phyloP scores from a whole-genome alignment of 345 rosid species.

The Linum trigynum region DNA sequence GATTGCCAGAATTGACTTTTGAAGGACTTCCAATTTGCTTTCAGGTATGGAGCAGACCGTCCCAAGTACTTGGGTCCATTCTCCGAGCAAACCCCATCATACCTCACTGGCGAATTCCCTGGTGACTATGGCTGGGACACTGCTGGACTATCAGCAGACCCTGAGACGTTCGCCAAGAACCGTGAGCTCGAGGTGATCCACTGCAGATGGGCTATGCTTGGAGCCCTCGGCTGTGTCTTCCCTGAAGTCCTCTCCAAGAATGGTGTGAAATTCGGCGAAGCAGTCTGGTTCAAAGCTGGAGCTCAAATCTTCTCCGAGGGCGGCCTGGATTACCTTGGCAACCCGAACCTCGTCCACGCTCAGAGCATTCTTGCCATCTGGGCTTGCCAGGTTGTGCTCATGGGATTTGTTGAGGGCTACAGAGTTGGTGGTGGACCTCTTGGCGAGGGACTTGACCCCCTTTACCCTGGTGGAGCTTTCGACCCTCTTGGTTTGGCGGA shows the following conservation, averaged over 20 bases:
- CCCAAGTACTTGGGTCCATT: conserved; percentile 95
- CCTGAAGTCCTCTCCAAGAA: conserved; percentile 78
- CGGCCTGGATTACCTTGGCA: conserved; percentile 96
- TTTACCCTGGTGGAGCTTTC: conserved; percentile 94
- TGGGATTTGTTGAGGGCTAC: conserved; percentile 95
- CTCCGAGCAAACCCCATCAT: conserved; percentile 88
- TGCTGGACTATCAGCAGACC: conserved; percentile 93
- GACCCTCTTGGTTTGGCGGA: conserved; percentile 87
- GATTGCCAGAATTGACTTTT: no score
- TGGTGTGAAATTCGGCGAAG: conserved; percentile 85
- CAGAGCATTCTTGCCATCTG: conserved; percentile 96
- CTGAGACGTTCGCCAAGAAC: conserved; percentile 92
- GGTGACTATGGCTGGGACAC: conserved; percentile 99
- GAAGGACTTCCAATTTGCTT: no score
- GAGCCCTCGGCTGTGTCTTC: conserved; percentile 86
- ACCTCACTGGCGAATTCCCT: conserved; percentile 83
- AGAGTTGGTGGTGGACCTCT: conserved; percentile 94
- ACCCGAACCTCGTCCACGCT: conserved; percentile 91
- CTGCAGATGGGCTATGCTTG: conserved; percentile 97
- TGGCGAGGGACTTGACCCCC: conserved; percentile 89
- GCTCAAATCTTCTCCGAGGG: conserved; percentile 92
- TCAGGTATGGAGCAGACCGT: conserved; percentile 97
- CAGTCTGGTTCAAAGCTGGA: conserved; percentile 96
- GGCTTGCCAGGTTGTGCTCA: conserved; percentile 89
- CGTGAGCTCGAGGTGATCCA: conserved; percentile 97